Evolutionary conservation across 148 eudicot species (phyloP).

Genomic region (Chenopodium suecicum): DNA sequence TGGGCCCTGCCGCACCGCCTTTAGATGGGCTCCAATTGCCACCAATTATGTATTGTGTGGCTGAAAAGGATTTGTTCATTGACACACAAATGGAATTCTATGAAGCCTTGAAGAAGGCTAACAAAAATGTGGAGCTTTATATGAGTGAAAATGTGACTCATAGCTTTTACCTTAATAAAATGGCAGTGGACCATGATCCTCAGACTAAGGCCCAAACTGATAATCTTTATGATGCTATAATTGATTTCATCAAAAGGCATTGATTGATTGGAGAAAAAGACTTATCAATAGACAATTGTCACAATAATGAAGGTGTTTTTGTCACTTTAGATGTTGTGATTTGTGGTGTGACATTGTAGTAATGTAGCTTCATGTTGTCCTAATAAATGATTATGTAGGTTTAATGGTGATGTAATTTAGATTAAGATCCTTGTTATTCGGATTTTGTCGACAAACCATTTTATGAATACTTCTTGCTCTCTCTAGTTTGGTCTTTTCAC

Average conservation of each 20-base stretch:
- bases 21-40: constrained; percentile 45
- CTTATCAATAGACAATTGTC: neutral
- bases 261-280: constrained; percentile 16
- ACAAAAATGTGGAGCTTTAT: constrained; percentile 57
- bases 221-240: constrained; percentile 40
- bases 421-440: too few relatives aligned
- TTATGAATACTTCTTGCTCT: too few relatives aligned
- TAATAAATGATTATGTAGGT: too few relatives aligned
- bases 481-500: too few relatives aligned
- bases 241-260: constrained; percentile 49
- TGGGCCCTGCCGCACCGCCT: constrained; percentile 62
- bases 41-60: constrained; percentile 59
- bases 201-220: constrained; percentile 39
- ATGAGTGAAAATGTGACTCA: constrained; percentile 58
- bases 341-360: too few relatives aligned
- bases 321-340: too few relatives aligned
- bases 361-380: too few relatives aligned
- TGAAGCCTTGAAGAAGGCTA: constrained; percentile 58
- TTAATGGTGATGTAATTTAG: too few relatives aligned
- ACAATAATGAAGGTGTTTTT: too few relatives aligned
- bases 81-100: constrained; percentile 81
- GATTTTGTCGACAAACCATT: too few relatives aligned
- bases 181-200: constrained; percentile 63
- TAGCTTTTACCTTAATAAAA: constrained; percentile 68
- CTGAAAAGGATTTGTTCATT: constrained; percentile 66